Base-by-base conservation (phyloP, 805 yeast genomes). In the Monosporozyma siamensis region DNA sequence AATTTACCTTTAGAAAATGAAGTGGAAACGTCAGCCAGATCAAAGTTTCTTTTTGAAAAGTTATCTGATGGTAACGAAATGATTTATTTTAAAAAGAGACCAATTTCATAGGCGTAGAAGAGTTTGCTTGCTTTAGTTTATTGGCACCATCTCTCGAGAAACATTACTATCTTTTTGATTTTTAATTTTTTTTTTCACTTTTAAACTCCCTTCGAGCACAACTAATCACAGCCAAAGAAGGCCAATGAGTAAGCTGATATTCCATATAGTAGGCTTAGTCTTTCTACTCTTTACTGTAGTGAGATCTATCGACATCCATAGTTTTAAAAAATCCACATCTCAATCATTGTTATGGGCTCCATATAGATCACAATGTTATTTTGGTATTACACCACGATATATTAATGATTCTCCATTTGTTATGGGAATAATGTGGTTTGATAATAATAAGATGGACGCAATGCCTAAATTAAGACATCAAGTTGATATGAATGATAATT, bases 391-490 rank as follows among this genome's bases (percentile, higher is more conserved):
- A 37, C 95, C 97, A 3, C 68, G 90, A 38, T 47, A 53, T 44
- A 46, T 61, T 3, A 48, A 56, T 25, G 51, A 53, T 4, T 54
- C 83, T 3, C 95, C 96, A 2, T 69, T 92, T 40, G 56, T 81
- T 44, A 67, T 86, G 11, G 97, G 97, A 0, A 65, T 89, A 21
- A 76, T 90, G 78, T 90, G 97, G 97, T 85, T 77, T 65, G 79
- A 80, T 54, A 72, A 75, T 4, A 81, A 83, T 46, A 63, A 67
- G 23, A 68, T 73, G 45, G 61, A 65, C 4, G 82, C 82, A 1
- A 52, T 85, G 10, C 63, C 69, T 4, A 64, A 69, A 18, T 61
- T 82, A 20, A 76, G 95, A 51, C 95, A 88, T 60, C 70, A 74
- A 42, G 84, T 88, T 54, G 86, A 81, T 41, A 88, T 80, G 51